These are phyloP conservation scores for Cryphonectria radicalis DNA, from an alignment of 2,329 filamentous ascomycete species.

Conservation along the genomic window DNA sequence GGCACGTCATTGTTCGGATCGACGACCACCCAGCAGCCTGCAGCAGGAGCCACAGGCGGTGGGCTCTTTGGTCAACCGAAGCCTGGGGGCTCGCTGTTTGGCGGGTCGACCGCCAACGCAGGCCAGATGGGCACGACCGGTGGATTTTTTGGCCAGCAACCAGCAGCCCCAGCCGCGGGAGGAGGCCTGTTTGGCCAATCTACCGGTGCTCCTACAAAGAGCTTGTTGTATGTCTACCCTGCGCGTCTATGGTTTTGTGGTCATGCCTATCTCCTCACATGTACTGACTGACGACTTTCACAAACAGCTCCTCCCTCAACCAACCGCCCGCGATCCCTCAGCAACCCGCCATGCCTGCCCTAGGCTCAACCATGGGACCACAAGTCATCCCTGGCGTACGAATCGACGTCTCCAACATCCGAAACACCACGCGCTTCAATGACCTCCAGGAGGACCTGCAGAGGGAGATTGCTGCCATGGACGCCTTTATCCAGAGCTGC, in stretches of 20 bases:
- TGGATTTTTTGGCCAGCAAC: slow-evolving; percentile 41
- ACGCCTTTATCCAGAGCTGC: slow-evolving; percentile 79
- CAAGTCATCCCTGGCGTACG: slow-evolving; percentile 71
- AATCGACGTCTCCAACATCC: slow-evolving; percentile 77
- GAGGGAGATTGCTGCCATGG: slow-evolving; percentile 75
- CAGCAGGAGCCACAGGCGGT: slow-evolving; percentile 27
- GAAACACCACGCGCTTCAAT: slow-evolving; percentile 88
- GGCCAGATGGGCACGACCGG: slow-evolving; percentile 37
- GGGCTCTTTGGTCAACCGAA: slow-evolving; percentile 34
- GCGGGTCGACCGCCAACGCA: slow-evolving; percentile 30
- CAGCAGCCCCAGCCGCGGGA: slow-evolving; percentile 17
- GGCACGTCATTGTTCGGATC: slow-evolving; percentile 42
- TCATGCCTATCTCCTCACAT: neutral
- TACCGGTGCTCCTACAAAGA: slow-evolving; percentile 29
- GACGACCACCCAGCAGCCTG: slow-evolving; percentile 31
- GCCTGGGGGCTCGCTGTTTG: slow-evolving; percentile 34
- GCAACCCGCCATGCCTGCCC: slow-evolving; percentile 30
- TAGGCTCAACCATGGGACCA: slow-evolving; percentile 51
- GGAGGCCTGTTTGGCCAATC: slow-evolving; percentile 32
- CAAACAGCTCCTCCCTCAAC: slow-evolving; percentile 23
- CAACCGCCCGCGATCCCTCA: slow-evolving; percentile 32
- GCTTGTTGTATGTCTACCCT: slow-evolving; percentile 34
- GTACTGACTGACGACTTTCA: slow-evolving; percentile 11
- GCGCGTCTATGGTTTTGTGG: neutral
- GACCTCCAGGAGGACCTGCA: slow-evolving; percentile 85